These are phyloP conservation scores for Kalanchoe fedtschenkoi DNA, from an alignment of 164 flowering plant genomes.

Conservation along the genomic window DNA sequence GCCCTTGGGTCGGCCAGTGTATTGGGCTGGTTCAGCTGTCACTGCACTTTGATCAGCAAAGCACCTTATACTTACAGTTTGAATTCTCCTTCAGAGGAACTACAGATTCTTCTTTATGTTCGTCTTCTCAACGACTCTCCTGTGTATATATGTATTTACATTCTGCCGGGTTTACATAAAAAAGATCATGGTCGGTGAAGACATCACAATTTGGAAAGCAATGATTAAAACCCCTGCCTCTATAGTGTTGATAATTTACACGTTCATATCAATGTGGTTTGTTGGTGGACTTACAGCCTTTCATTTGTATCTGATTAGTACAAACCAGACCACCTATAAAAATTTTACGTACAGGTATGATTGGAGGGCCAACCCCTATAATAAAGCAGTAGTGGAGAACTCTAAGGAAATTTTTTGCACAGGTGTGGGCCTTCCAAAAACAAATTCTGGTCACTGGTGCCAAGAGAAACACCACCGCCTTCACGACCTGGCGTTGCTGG, in stretches of 20 bases:
- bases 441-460: constrained; percentile 52
- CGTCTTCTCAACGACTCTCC: constrained; percentile 85
- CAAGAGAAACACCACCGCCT: constrained; percentile 32
- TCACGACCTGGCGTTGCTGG: constrained; percentile 36
- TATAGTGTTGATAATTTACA: constrained; percentile 67
- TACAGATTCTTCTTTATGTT: constrained; percentile 95
- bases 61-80: constrained; percentile 1
- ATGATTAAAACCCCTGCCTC: constrained; percentile 89
- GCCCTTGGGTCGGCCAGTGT: constrained; percentile 99
- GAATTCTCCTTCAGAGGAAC: constrained; percentile 55
- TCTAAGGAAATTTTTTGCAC: constrained; percentile 7
- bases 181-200: constrained; percentile 55
- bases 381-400: constrained; percentile 6
- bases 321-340: constrained; percentile 69
- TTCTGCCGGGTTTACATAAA: constrained; percentile 88
- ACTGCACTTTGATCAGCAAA: neutral
- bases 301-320: constrained; percentile 81
- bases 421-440: constrained; percentile 34
- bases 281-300: constrained; percentile 94
- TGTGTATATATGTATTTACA: constrained; percentile 74
- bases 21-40: constrained; percentile 57
- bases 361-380: constrained; percentile 44
- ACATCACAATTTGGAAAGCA: constrained; percentile 70
- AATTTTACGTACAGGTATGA: constrained; percentile 62
- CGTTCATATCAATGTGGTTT: constrained; percentile 84